These are phyloP conservation scores for Venustampulla echinocandica DNA, from an alignment of 495 filamentous ascomycete genomes.

Conservation along the genomic window DNA sequence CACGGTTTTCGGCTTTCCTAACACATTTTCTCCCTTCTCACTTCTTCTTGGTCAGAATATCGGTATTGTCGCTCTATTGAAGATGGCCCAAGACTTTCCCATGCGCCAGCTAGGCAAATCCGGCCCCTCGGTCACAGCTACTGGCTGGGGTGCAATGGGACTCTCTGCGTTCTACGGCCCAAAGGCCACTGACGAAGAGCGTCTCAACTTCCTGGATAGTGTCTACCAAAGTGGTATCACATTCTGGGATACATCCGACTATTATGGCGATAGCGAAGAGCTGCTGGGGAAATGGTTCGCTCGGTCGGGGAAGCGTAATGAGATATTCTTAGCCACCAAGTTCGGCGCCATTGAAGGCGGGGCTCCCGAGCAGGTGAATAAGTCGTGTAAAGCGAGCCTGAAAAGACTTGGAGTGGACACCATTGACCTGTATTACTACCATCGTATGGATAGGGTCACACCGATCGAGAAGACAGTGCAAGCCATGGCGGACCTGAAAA, in stretches of 20 bases:
- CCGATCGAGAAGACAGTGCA: conserved; percentile 52
- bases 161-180: conserved; percentile 34
- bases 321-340: conserved; percentile 53
- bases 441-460: conserved; percentile 37
- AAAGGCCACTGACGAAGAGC: conserved; percentile 30
- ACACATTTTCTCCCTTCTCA: no score
- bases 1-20: no score
- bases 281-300: conserved; percentile 48
- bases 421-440: conserved; percentile 51
- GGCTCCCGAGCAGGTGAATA: conserved; percentile 32
- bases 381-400: conserved; percentile 34
- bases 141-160: conserved; percentile 53
- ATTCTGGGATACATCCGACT: conserved; percentile 43
- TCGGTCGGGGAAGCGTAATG: conserved; percentile 39
- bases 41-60: no score
- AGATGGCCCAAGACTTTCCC: no score
- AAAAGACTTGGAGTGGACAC: conserved; percentile 38
- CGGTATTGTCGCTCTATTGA: no score
- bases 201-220: conserved; percentile 38
- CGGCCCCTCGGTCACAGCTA: conserved; percentile 42
- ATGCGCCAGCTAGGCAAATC: conserved; percentile 41
- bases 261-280: conserved; percentile 44
- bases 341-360: conserved; percentile 30
- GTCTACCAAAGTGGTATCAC: conserved; percentile 38
- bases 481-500: conserved; percentile 30